A percentile compares a stretch with the other conserved stretches of the same genome.
Evolutionary conservation across 2,329 filamentous ascomycete species (phyloP).

Genomic region (Fusarium acutatum): DNA sequence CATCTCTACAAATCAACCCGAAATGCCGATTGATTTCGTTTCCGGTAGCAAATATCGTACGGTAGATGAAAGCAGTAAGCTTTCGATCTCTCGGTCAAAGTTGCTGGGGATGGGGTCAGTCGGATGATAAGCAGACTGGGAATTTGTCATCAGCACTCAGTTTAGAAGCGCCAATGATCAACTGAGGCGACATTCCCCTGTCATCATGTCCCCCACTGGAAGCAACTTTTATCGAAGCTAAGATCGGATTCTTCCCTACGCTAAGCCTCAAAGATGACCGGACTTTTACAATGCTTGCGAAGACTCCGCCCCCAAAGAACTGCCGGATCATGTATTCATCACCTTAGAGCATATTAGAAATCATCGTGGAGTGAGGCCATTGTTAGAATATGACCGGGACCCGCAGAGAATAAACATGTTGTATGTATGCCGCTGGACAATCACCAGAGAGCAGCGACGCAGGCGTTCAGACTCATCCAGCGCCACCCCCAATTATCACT

Average conservation of each 20-base stretch:
- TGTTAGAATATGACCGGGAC: fast-evolving
- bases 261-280: background rate
- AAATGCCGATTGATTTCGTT: background rate
- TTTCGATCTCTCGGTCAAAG: constrained; percentile 2
- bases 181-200: background rate
- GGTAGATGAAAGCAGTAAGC: background rate
- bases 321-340: background rate
- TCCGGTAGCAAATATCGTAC: no score
- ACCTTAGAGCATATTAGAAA: background rate
- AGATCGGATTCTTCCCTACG: background rate
- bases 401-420: fast-evolving
- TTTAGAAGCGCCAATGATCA: background rate
- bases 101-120: background rate
- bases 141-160: constrained; percentile 1
- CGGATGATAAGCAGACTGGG: background rate
- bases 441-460: background rate
- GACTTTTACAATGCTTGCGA: background rate
- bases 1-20: background rate
- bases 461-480: background rate
- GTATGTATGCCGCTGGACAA: background rate
- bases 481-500: no score
- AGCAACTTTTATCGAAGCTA: constrained; percentile 25
- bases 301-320: background rate
- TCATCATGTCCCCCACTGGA: constrained; percentile 8
- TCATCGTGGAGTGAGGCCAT: fast-evolving